phyloP scores from a whole-genome alignment of 176 grass and related monocot genomes.

The Musa troglodytarum region DNA sequence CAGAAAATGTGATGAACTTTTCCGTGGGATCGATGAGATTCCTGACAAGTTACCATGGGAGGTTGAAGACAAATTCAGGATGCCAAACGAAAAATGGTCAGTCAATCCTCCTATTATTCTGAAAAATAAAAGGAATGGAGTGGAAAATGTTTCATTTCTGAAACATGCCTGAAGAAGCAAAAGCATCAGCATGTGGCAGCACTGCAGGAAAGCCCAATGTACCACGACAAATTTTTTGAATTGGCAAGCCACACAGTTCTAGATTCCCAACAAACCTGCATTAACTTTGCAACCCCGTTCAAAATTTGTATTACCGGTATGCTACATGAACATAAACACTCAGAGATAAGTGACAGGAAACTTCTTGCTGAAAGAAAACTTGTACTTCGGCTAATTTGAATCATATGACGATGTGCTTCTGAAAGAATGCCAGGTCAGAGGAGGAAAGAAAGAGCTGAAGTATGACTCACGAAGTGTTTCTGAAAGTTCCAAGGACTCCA shows the following conservation, averaged over 20 bases:
- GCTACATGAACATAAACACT: no score
- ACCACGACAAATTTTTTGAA: conserved; percentile 71
- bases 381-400: neutral
- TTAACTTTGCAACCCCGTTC: conserved; percentile 3
- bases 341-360: neutral
- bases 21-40: conserved; percentile 45
- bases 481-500: conserved; percentile 79
- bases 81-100: conserved; percentile 6
- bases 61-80: neutral
- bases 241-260: conserved; percentile 82
- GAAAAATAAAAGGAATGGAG: neutral
- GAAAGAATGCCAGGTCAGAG: neutral
- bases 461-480: conserved; percentile 74
- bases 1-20: conserved; percentile 67
- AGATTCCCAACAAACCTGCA: conserved; percentile 93
- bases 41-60: conserved; percentile 24
- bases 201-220: conserved; percentile 85
- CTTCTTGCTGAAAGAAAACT: neutral
- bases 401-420: neutral
- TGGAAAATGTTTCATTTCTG: neutral
- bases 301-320: neutral
- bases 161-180: conserved; percentile 57
- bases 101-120: neutral
- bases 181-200: conserved; percentile 48
- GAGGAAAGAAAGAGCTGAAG: neutral